Conservation (phyloP, 177 flowering plant species). For the Vitis hybrid region DNA sequence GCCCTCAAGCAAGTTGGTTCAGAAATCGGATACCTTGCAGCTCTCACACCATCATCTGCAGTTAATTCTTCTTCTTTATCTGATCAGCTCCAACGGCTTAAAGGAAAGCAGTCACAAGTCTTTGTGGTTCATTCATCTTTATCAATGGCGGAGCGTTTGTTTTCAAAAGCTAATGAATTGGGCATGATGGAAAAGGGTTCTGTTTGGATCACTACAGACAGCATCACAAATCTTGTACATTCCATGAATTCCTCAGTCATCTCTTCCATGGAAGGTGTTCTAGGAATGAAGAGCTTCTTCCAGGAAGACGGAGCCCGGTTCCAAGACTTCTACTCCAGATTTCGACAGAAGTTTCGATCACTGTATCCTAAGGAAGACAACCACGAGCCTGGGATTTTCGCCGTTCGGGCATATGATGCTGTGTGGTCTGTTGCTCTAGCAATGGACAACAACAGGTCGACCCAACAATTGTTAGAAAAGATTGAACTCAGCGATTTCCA, state of each 20-base stretch:
- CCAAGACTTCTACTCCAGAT: conserved; percentile 2
- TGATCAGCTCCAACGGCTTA: conserved; percentile 28
- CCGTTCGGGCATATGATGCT: conserved; percentile 27
- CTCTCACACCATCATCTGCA: conserved; percentile 24
- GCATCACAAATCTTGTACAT: conserved; percentile 24
- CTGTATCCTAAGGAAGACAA: conserved; percentile 20
- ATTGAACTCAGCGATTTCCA: conserved; percentile 9
- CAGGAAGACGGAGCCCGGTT: conserved; percentile 5
- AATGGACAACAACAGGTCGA: conserved; percentile 2
- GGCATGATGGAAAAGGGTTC: conserved; percentile 35
- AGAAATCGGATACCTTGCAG: conserved; percentile 19
- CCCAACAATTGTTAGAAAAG: conserved; percentile 4
- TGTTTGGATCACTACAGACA: conserved; percentile 41
- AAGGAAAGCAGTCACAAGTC: conserved; percentile 23
- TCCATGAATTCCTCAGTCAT: conserved; percentile 18
- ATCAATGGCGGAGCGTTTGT: conserved; percentile 21
- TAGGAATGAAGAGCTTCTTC: conserved; percentile 33
- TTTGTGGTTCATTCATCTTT: conserved; percentile 38
- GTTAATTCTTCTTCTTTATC: conserved; percentile 8
- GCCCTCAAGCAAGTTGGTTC: conserved; percentile 25
- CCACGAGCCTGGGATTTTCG: conserved; percentile 20
- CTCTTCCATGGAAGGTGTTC: conserved; percentile 36
- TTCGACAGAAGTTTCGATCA: conserved; percentile 12
- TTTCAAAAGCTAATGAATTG: conserved; percentile 32
- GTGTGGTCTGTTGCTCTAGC: conserved; percentile 14